Conservation (phyloP, 1,284 basidiomycete species). For the Caloboletus inedulis region DNA sequence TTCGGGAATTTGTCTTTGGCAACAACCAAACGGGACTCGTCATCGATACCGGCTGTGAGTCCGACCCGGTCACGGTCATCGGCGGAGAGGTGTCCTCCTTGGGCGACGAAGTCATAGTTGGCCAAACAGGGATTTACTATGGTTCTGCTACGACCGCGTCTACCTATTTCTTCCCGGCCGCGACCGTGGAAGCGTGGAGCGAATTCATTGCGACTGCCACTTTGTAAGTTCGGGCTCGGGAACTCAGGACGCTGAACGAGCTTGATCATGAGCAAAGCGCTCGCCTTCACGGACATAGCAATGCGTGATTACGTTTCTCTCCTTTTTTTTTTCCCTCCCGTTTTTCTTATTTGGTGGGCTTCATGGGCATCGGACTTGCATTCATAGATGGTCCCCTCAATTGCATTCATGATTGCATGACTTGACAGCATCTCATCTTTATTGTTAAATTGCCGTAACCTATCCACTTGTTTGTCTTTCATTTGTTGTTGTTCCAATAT, state of each 20-base stretch:
- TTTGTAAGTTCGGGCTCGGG: background rate
- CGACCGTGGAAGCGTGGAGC: constrained; percentile 57
- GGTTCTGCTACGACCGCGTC: constrained; percentile 47
- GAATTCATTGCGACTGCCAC: constrained; percentile 34
- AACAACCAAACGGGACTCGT: constrained; percentile 51
- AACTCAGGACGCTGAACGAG: background rate
- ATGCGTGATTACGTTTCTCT: background rate
- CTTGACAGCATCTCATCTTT: background rate
- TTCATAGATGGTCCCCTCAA: background rate
- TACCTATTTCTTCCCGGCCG: constrained; percentile 49
- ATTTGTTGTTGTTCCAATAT: background rate
- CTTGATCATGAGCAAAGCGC: background rate
- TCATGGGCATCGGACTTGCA: constrained; percentile 6
- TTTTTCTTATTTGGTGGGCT: background rate
- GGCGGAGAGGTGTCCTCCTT: constrained; percentile 52
- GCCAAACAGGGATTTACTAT: constrained; percentile 51
- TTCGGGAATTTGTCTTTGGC: constrained; percentile 61
- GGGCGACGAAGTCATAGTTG: constrained; percentile 45
- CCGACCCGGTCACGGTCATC: constrained; percentile 37
- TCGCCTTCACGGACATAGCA: background rate
- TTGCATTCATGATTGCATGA: constrained; percentile 32
- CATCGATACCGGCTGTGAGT: constrained; percentile 20
- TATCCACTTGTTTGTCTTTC: background rate
- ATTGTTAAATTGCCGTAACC: constrained; percentile 1
- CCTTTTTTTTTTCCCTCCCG: background rate